phyloP scores from a whole-genome alignment of 2,329 filamentous ascomycete species.

The Aciculosporium take region DNA sequence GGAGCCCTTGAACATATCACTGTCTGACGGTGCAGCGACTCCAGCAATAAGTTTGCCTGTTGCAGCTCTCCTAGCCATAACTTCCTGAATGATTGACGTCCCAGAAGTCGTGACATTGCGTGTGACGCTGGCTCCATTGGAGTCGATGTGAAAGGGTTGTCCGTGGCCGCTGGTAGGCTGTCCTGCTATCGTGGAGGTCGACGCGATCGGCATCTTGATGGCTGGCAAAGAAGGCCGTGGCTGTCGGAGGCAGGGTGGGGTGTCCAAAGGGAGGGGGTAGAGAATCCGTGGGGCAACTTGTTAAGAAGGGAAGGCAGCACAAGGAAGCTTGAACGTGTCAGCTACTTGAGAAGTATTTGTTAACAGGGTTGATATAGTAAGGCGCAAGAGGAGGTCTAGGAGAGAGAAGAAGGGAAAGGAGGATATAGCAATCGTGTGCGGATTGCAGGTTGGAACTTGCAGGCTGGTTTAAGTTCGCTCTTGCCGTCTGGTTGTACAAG shows the following conservation, averaged over 20 bases:
- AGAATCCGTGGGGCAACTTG: too few relatives aligned
- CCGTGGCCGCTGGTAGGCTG: conserved; percentile 4
- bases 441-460: background rate
- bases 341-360: too few relatives aligned
- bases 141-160: conserved; percentile 3
- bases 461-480: background rate
- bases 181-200: conserved; percentile 1
- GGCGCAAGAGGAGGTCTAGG: background rate
- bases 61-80: conserved; percentile 40
- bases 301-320: too few relatives aligned
- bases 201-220: conserved; percentile 4
- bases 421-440: background rate
- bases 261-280: too few relatives aligned
- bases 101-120: background rate
- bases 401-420: background rate
- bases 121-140: conserved; percentile 10
- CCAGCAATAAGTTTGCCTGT: conserved; percentile 60
- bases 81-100: conserved; percentile 16
- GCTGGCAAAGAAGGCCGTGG: background rate
- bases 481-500: background rate
- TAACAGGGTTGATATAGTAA: too few relatives aligned
- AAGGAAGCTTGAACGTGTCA: too few relatives aligned
- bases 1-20: conserved; percentile 70
- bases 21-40: conserved; percentile 61
- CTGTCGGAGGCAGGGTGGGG: background rate